A percentile compares a stretch with the other conserved stretches of the same genome.
Evolutionary conservation across 306 rosid genomes (phyloP).

Genomic region (Fragaria nilgerrensis): DNA sequence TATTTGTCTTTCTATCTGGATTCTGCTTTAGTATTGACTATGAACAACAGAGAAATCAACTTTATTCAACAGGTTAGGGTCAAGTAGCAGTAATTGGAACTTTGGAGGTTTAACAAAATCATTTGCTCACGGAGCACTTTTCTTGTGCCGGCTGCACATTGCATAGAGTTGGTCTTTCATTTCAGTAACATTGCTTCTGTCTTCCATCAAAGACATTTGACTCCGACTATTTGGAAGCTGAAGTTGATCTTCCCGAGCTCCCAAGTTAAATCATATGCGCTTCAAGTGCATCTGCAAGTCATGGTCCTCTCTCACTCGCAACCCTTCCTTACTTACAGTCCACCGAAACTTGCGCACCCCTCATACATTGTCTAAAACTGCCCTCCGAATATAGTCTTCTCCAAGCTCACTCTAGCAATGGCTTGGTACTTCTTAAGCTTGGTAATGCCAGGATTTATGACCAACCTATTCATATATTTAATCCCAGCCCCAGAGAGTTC

Average conservation of each 20-base stretch:
- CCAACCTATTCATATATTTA: background rate
- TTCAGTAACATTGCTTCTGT: background rate
- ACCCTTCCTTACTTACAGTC: background rate
- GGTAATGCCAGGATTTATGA: background rate
- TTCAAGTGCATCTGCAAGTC: background rate
- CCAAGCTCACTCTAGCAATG: background rate
- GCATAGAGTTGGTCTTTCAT: background rate
- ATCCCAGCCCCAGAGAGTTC: background rate
- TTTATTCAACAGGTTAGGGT: background rate
- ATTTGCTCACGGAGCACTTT: background rate
- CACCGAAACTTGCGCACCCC: background rate
- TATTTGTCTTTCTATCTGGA: background rate
- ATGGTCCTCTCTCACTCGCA: background rate
- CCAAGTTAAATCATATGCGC: background rate
- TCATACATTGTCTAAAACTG: background rate
- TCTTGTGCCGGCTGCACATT: background rate
- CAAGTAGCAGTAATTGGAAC: background rate
- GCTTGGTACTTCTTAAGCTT: background rate
- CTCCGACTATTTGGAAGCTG: background rate
- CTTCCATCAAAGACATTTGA: background rate
- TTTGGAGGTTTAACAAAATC: background rate
- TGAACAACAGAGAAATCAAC: background rate
- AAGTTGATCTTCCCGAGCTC: background rate
- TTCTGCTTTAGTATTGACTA: background rate
- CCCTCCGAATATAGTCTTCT: background rate